Base-by-base conservation (phyloP, 768 basidiomycete genomes). In the Lentinus brumalis region DNA sequence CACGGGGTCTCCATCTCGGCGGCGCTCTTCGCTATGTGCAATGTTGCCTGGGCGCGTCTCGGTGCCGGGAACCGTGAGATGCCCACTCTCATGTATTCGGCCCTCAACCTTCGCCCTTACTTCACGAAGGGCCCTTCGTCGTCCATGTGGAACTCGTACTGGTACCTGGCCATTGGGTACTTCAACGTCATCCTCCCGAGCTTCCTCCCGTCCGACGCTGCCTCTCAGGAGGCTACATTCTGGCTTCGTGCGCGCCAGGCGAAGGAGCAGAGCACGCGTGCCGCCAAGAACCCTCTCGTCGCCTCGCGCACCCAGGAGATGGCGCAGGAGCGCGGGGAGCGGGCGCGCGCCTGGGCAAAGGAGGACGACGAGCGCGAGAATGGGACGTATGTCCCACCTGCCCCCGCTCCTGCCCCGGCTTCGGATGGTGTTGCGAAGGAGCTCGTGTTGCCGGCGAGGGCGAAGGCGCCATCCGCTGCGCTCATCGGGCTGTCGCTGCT, bases 31-130 rank as follows among this genome's bases (percentile, higher is more conserved):
- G 87, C 90, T 3, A 74, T 92, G 11, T 87, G 86, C 70, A 90
- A 88, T 68, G 70, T 91, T 41, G 91, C 89, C 5, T 92, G 89
- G 90, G 81, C 83, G 4, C 78, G 81, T 65, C 81, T 81, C 38
- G 76, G 74, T 26, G 68, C 71, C 30, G 74, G 74, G 14, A 76
- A 77, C 44, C 73, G 72, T 65, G 80, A 85, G 57, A 71, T 84
- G 50, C 87, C 86, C 5, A 81, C 77, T 83, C 84, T 94, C 85
- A 87, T 94, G 83, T 95, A 95, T 72, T 90, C 91, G 8, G 91
- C 93, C 12, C 77, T 93, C 51, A 94, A 94, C 73, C 75, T 93
- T 41, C 83, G 92, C 3, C 85, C 88, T 5, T 81, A 83, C 69
- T 74, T 86, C 42, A 66, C 75, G 77, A 56, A 78, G 76, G 53